phyloP scores from a whole-genome alignment of 192 early-diverging fungal genomes.

The Podila minutissima region DNA sequence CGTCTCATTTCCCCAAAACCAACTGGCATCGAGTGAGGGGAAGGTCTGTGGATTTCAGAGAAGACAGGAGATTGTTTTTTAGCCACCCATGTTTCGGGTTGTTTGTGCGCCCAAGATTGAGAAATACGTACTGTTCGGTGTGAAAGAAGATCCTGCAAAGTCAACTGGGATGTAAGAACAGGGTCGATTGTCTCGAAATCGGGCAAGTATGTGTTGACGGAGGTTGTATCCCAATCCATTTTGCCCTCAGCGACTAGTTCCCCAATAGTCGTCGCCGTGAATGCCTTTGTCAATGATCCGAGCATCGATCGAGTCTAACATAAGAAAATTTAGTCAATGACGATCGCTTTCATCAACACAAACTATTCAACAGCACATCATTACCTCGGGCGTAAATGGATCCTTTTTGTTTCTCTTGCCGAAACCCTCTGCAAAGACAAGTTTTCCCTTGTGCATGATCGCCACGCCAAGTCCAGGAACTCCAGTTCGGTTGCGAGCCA shows the following conservation, averaged over 20 bases:
- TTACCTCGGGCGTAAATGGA: not conserved
- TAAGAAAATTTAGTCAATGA: too few relatives aligned
- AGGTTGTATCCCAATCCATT: constrained; percentile 9
- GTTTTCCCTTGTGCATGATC: not conserved
- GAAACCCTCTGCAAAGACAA: not conserved
- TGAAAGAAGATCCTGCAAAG: not conserved
- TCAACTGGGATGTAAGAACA: constrained; percentile 5
- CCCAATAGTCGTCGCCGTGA: constrained; percentile 10
- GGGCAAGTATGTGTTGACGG: constrained; percentile 9
- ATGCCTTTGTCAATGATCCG: constrained; percentile 20
- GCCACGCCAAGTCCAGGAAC: not conserved
- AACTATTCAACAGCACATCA: too few relatives aligned
- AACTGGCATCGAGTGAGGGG: not conserved
- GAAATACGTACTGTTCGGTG: too few relatives aligned
- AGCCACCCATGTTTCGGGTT: too few relatives aligned
- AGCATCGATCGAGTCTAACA: not conserved
- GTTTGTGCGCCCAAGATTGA: too few relatives aligned
- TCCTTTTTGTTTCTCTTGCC: not conserved
- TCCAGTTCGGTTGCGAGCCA: too few relatives aligned
- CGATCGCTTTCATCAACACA: too few relatives aligned
- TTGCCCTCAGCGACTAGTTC: constrained; percentile 16
- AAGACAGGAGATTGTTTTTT: not conserved
- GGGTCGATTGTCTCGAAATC: constrained; percentile 8
- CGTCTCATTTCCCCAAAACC: constrained; percentile 1
- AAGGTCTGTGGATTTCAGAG: not conserved